A percentile compares a stretch with the other conserved stretches of the same genome.
phyloP scores from a whole-genome alignment of 2,329 filamentous ascomycete genomes.

The Phaeosphaeriaceae sp. region DNA sequence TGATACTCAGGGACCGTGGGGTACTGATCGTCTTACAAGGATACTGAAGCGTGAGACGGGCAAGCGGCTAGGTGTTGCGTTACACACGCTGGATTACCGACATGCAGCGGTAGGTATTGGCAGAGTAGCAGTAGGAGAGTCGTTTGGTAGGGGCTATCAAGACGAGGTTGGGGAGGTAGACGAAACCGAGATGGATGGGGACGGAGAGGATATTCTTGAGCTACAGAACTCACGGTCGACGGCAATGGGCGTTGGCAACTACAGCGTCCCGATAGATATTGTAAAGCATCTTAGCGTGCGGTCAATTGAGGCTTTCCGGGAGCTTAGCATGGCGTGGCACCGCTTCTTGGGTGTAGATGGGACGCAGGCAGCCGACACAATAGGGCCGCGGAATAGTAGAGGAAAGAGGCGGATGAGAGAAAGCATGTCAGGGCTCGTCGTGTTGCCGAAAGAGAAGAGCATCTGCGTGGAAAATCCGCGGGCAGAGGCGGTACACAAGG shows the following conservation, averaged over 20 bases:
- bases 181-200: constrained; percentile 24
- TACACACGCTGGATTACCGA: constrained; percentile 21
- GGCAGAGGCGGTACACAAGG: too few species aligned
- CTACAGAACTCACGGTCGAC: constrained; percentile 17
- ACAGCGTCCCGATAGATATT: constrained; percentile 24
- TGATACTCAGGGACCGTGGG: constrained; percentile 11
- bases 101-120: constrained; percentile 22
- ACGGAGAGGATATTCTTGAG: constrained; percentile 5
- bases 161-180: constrained; percentile 22
- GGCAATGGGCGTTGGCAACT: constrained; percentile 11
- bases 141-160: constrained; percentile 22
- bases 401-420: too few species aligned
- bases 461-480: too few species aligned
- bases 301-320: too few species aligned
- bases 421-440: too few species aligned
- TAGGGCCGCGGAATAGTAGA: too few species aligned
- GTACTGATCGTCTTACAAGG: constrained; percentile 14
- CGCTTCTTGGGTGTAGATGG: too few species aligned
- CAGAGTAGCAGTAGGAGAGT: constrained; percentile 12
- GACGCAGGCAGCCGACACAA: too few species aligned
- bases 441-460: too few species aligned
- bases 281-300: too few species aligned
- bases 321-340: too few species aligned
- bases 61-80: constrained; percentile 15
- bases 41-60: constrained; percentile 20